Percentiles rank a stretch among this genome's conserved stretches.
Conservation (phyloP, 202 grass and related monocot species). For the Thinopyrum obtusiflorum region DNA sequence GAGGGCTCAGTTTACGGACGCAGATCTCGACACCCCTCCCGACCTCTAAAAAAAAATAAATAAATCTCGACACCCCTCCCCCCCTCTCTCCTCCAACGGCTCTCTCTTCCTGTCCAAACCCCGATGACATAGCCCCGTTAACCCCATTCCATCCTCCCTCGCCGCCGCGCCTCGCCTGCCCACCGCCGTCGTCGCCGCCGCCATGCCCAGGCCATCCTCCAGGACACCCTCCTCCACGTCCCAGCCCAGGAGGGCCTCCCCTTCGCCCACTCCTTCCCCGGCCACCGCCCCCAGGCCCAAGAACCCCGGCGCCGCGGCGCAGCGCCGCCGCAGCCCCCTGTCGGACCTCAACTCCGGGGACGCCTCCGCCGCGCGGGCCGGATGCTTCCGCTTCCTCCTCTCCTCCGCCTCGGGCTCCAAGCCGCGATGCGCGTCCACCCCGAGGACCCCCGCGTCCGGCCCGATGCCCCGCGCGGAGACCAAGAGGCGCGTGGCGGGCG, state of each 20-base stretch:
- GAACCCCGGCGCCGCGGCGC: not conserved
- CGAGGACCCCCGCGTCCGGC: constrained; percentile 26
- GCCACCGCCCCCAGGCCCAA: constrained; percentile 37
- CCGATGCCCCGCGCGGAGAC: not conserved
- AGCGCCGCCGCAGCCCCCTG: constrained; percentile 43
- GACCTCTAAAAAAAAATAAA: no score
- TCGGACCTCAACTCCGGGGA: constrained; percentile 53
- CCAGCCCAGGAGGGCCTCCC: constrained; percentile 20
- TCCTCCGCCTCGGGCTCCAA: constrained; percentile 27
- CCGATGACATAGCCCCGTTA: not conserved
- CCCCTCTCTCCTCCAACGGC: constrained; percentile 31
- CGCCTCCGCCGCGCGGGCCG: constrained; percentile 26
- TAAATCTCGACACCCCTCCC: constrained; percentile 24
- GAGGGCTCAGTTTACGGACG: not conserved
- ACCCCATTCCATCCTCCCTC: not conserved
- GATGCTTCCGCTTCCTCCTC: constrained; percentile 42
- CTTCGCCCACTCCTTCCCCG: constrained; percentile 22
- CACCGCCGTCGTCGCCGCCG: not conserved
- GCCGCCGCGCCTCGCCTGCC: constrained; percentile 10
- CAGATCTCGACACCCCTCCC: constrained; percentile 23
- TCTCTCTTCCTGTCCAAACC: constrained; percentile 3
- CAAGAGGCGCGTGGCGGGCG: not conserved
- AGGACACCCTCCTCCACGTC: constrained; percentile 3
- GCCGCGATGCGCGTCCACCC: constrained; percentile 21
- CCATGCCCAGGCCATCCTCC: constrained; percentile 7